Evolutionary conservation across 2,329 filamentous ascomycete genomes (phyloP), one percentile per base, ranked within the genome.

Genomic region (Penicillium frequentans): DNA sequence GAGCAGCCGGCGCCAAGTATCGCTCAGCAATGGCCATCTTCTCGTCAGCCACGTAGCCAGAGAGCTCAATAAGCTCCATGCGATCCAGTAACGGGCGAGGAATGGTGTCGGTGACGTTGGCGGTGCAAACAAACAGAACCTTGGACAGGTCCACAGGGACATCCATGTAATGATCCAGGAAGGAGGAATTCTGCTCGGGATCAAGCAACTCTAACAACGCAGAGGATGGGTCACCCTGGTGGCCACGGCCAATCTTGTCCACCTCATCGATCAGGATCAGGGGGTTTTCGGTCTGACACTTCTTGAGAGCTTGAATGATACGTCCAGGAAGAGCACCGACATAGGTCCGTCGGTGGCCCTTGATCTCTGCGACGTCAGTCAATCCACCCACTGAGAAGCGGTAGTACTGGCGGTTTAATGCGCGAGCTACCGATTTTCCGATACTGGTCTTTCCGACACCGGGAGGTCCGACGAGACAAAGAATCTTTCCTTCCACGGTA

Each of bases 361-460:
- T 99, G 82, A 99, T 98, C 74, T 99, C 95, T 19, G 95, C 95
- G 62, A 99, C 96, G 76, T 99, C 95, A 4, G 93, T 96, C 64
- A 99, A 83, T 66, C 95, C 95, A 71, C 95, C 95, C 9, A 99
- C 95, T 70, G 93, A 97, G 82, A 99, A 99, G 65, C 95, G 86
- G 80, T 99, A 99, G 80, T 99, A 99, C 71, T 99, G 89, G 57
- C 96, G 84, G 77, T 97, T 97, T 56, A 99, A 80, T 27, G 95
- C 96, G 54, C 93, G 86, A 16, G 95, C 95, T 68, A 99, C 97
- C 0, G 93, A 98, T 75, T 99, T 99, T 72, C 95, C 95, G 65
- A 99, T 99, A 75, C 93, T 97, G 3, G 95, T 99, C 82, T 99
- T 99, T 68, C 95, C 95, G 26, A 99, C 95, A 80, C 95, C 95